Conservation (phyloP, 164 flowering plant genomes). For the Aristolochia contorta region DNA sequence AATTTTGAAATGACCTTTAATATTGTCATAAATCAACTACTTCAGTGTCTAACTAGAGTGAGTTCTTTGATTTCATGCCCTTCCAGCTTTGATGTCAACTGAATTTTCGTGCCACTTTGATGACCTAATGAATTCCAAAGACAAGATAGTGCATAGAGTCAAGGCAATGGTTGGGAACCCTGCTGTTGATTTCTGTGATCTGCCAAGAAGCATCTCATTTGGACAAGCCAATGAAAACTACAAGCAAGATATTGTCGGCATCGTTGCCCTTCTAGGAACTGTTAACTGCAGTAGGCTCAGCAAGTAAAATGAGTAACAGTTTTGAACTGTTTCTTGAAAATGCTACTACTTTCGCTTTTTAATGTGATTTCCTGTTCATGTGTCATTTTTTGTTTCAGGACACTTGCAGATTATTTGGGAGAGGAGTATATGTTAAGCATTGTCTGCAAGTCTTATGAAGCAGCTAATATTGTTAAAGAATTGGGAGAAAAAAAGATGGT, state of each 20-base stretch:
- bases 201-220: conserved; percentile 5
- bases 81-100: conserved; percentile 23
- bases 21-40: not conserved
- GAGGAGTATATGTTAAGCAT: conserved; percentile 57
- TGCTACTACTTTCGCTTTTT: not conserved
- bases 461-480: conserved; percentile 28
- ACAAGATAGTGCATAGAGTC: conserved; percentile 24
- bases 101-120: conserved; percentile 4
- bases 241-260: conserved; percentile 37
- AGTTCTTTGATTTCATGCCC: not conserved
- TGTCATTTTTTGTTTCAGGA: conserved; percentile 28
- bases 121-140: conserved; percentile 18
- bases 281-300: conserved; percentile 15
- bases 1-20: not conserved
- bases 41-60: not conserved
- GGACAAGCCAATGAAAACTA: conserved; percentile 10
- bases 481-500: conserved; percentile 21
- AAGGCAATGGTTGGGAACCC: conserved; percentile 29
- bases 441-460: conserved; percentile 40
- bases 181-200: conserved; percentile 34
- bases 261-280: conserved; percentile 65
- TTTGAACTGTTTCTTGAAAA: not conserved
- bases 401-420: conserved; percentile 55
- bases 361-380: not conserved
- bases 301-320: conserved; percentile 10